Conservation (phyloP, 2,329 filamentous ascomycete species). For the Nemania sp. region DNA sequence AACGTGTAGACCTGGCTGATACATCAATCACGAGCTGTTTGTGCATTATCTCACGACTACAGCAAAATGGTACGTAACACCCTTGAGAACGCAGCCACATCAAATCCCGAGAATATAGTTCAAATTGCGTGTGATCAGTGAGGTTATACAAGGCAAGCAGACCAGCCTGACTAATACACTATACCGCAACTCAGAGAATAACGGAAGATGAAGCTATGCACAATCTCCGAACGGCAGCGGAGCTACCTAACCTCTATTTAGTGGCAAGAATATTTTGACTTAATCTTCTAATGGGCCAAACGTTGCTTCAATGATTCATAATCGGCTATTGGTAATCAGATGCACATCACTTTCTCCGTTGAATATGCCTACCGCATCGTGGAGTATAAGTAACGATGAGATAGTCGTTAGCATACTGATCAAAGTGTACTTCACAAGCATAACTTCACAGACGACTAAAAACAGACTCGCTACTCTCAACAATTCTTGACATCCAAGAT, state of each 20-base stretch:
- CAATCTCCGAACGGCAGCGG: slow-evolving; percentile 1
- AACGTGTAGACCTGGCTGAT: too few species aligned
- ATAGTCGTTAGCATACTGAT: background rate
- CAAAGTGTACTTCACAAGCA: background rate
- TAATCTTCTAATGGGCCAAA: background rate
- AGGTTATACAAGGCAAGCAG: too few species aligned
- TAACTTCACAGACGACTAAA: background rate
- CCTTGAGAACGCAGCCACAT: too few species aligned
- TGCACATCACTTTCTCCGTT: background rate
- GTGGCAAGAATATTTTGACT: background rate
- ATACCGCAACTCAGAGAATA: background rate
- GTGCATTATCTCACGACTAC: too few species aligned
- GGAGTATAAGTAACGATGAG: slow-evolving; percentile 11
- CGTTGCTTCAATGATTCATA: slow-evolving; percentile 9
- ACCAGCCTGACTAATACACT: too few species aligned
- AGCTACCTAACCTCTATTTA: background rate
- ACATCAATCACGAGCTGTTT: too few species aligned
- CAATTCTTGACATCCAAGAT: slow-evolving; percentile 36
- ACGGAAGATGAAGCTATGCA: background rate
- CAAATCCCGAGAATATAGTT: too few species aligned
- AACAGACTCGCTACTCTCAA: background rate
- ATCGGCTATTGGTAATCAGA: slow-evolving; percentile 16
- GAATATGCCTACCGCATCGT: background rate
- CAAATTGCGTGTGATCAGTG: too few species aligned
- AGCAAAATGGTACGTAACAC: too few species aligned